Evolutionary conservation across 805 yeast species (phyloP), one percentile per base, ranked within the genome.

Genomic region (Candida dendrica): DNA sequence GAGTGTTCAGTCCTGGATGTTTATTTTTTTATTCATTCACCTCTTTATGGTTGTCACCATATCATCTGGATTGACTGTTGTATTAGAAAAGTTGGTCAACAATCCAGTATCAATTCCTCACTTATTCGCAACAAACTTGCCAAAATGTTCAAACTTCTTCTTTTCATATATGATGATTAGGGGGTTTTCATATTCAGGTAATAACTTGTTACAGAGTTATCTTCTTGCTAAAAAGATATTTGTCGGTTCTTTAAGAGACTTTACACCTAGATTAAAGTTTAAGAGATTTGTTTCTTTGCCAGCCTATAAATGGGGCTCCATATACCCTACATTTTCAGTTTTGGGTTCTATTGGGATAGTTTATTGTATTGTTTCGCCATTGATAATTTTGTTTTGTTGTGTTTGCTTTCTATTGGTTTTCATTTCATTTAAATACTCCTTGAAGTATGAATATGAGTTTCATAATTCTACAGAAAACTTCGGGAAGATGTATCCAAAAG

Each of bases 101-200:
- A 81, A 75, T 49, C 96, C 96, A 1, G 76, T 80, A 0, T 76
- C 86, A 0, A 74, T 85, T 11, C 88, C 93, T 1, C 68, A 77
- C 6, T 60, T 86, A 41, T 66, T 88, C 19, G 95, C 95, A 0
- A 71, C 74, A 13, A 85, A 88, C 51, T 68, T 90, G 30, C 96
- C 96, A 0, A 84, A 84, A 54, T 84, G 95, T 19, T 82, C 96
- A 1, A 85, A 81, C 36, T 89, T 90, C 55, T 90, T 89, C 63
- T 81, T 81, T 58, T 84, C 90, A 3, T 87, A 82, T 53, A 65
- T 88, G 32, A 63, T 86, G 0, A 68, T 89, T 29, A 81, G 84
- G 60, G 91, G 95, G 0, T 64, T 89, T 42, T 75, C 90, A 1
- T 77, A 84, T 42, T 76, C 83, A 47, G 95, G 95, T 0, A 78